Conservation (phyloP, 2,329 filamentous ascomycete species). For the Ambrosiella beaveri region DNA sequence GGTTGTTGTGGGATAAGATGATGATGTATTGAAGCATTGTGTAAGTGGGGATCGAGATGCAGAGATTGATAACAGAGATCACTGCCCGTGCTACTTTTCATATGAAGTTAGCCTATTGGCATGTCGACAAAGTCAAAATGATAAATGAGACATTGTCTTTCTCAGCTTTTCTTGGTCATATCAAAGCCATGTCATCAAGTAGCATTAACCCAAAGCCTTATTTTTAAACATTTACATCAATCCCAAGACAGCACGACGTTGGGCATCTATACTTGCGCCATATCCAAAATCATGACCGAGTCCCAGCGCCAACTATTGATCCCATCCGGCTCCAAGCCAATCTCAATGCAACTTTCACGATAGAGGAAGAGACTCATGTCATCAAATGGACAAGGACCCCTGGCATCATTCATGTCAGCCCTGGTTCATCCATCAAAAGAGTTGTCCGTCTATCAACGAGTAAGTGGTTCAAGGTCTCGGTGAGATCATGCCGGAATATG, state of each 20-base stretch:
- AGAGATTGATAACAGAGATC: too few species aligned
- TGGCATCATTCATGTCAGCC: neutral
- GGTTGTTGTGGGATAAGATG: neutral
- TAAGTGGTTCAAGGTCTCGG: too few species aligned
- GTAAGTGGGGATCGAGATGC: too few species aligned
- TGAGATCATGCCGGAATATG: too few species aligned
- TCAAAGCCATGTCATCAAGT: too few species aligned
- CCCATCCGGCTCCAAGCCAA: neutral
- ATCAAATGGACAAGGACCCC: neutral
- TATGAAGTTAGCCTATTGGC: too few species aligned
- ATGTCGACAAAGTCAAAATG: too few species aligned
- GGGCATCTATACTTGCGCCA: neutral
- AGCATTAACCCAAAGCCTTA: neutral
- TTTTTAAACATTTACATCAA: neutral
- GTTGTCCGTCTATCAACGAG: neutral
- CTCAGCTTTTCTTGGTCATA: too few species aligned
- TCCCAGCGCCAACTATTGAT: neutral
- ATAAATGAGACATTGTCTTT: too few species aligned
- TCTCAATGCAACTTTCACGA: neutral
- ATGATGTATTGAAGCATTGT: neutral
- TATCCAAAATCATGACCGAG: neutral
- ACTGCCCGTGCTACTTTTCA: too few species aligned
- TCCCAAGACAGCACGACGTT: neutral
- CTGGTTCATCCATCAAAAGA: neutral
- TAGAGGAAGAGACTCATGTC: neutral